These are phyloP conservation scores for Vanderwaltozyma polyspora DNA, from an alignment of 805 yeast species.

Conservation along the genomic window DNA sequence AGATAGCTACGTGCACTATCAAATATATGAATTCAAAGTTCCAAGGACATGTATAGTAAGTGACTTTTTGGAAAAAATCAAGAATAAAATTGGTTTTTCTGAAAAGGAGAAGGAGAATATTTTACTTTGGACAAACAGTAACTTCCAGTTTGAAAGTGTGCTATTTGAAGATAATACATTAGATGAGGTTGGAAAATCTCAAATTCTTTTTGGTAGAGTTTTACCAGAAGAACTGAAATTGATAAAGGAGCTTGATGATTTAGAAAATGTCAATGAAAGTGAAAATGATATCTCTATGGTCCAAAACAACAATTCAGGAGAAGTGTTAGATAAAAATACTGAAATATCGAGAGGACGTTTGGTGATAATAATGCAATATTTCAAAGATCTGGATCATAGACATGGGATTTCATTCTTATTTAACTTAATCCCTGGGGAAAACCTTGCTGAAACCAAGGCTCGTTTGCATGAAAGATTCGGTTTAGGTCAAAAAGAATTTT, in stretches of 20 bases:
- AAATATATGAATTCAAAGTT: conserved; percentile 56
- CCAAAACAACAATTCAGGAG: neutral
- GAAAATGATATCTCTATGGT: conserved; percentile 11
- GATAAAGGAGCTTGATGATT: conserved; percentile 14
- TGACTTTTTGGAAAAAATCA: conserved; percentile 45
- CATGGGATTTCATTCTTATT: conserved; percentile 87
- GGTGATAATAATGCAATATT: conserved; percentile 65
- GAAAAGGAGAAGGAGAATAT: conserved; percentile 36
- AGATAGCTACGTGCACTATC: conserved; percentile 59
- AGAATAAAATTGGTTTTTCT: conserved; percentile 41
- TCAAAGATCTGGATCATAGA: conserved; percentile 48
- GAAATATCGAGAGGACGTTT: conserved; percentile 34
- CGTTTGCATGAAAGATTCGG: conserved; percentile 66
- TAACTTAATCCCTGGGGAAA: conserved; percentile 57
- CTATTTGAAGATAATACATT: conserved; percentile 29
- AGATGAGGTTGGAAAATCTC: conserved; percentile 28
- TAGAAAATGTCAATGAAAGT: conserved; percentile 4
- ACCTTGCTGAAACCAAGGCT: conserved; percentile 45
- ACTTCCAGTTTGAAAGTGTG: conserved; percentile 28
- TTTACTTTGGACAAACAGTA: conserved; percentile 45
- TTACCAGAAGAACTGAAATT: conserved; percentile 31
- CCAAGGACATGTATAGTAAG: conserved; percentile 47
- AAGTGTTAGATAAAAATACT: neutral
- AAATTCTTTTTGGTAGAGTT: conserved; percentile 36
- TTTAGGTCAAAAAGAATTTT: conserved; percentile 67